phyloP scores from a whole-genome alignment of 2,329 filamentous ascomycete species.

The Hymenoscyphus scutula region DNA sequence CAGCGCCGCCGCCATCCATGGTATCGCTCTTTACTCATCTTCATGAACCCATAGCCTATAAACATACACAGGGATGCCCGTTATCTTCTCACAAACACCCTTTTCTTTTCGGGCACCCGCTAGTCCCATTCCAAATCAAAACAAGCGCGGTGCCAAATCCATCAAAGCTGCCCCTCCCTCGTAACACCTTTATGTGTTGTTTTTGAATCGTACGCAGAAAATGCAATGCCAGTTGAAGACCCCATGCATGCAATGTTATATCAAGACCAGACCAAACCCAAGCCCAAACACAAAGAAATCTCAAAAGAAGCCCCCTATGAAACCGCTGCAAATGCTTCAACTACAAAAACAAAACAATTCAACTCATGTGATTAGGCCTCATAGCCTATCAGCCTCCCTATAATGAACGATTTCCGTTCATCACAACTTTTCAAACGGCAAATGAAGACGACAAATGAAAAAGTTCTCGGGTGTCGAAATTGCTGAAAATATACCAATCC shows the following conservation, averaged over 20 bases:
- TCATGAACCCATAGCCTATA: conserved; percentile 21
- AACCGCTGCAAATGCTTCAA: conserved; percentile 33
- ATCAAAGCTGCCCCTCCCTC: conserved; percentile 9
- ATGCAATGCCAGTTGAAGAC: conserved; percentile 16
- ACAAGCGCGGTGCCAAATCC: conserved; percentile 10
- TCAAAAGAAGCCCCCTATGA: conserved; percentile 16
- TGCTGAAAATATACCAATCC: conserved; percentile 7
- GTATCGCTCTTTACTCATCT: conserved; percentile 18
- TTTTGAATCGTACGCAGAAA: conserved; percentile 8
- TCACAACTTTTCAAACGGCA: conserved; percentile 13
- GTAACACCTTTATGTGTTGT: conserved; percentile 9
- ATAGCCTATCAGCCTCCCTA: conserved; percentile 13
- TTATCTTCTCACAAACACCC: conserved; percentile 12
- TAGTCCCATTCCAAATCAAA: background rate
- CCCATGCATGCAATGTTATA: conserved; percentile 24
- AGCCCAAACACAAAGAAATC: conserved; percentile 17
- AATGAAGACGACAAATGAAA: conserved; percentile 4
- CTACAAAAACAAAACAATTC: conserved; percentile 28
- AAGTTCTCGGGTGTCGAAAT: conserved; percentile 8
- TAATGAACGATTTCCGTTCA: conserved; percentile 14
- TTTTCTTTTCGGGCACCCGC: conserved; percentile 9
- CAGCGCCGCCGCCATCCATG: conserved; percentile 14
- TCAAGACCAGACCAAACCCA: conserved; percentile 23
- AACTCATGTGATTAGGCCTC: conserved; percentile 16
- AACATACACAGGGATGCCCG: conserved; percentile 22